These are phyloP conservation scores for Jackrogersella minutella DNA, from an alignment of 495 filamentous ascomycete genomes.

Conservation along the genomic window DNA sequence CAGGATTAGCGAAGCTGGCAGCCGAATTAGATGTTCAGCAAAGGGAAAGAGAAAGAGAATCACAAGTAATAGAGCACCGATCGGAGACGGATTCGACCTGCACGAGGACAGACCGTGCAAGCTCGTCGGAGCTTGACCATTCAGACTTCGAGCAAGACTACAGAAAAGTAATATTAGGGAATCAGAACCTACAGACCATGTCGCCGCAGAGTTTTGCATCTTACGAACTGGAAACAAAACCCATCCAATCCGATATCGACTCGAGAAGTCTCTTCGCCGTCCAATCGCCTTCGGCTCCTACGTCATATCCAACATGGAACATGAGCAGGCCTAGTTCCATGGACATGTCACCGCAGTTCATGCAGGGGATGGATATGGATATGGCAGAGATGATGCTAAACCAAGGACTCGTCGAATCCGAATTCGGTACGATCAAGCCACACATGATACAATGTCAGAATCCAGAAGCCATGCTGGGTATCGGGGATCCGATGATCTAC, in stretches of 20 bases:
- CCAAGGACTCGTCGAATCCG: constrained; percentile 54
- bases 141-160: constrained; percentile 62
- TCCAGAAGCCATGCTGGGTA: constrained; percentile 59
- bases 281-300: constrained; percentile 43
- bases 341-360: constrained; percentile 44
- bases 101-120: constrained; percentile 56
- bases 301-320: constrained; percentile 45
- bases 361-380: constrained; percentile 50
- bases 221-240: constrained; percentile 52
- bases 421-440: constrained; percentile 58
- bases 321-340: constrained; percentile 47
- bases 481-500: constrained; percentile 60
- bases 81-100: constrained; percentile 48
- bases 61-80: constrained; percentile 45
- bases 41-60: constrained; percentile 40
- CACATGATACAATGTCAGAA: constrained; percentile 54
- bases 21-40: constrained; percentile 57
- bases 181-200: constrained; percentile 50
- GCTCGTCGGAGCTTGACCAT: constrained; percentile 61
- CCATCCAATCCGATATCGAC: constrained; percentile 44
- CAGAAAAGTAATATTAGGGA: constrained; percentile 50
- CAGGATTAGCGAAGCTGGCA: constrained; percentile 59
- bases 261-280: constrained; percentile 42
- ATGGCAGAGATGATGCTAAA: constrained; percentile 51
- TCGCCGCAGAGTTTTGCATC: constrained; percentile 54